Percentiles rank a stretch among this genome's conserved stretches.
Conservation (phyloP, 1,284 basidiomycete species). For the Calocybe gambosa region DNA sequence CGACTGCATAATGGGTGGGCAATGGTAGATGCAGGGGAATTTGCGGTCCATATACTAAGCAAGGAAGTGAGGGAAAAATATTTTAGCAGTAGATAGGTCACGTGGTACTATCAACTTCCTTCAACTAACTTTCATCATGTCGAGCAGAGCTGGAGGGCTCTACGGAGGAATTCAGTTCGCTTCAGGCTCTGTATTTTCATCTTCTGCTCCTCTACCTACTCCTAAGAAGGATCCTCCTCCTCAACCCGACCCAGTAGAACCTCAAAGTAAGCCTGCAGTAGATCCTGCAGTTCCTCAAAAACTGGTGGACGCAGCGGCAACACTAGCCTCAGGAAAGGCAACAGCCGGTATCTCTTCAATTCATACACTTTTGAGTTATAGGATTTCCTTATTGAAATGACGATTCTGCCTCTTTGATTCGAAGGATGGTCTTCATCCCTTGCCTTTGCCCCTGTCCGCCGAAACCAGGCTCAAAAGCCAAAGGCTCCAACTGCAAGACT, state of each 20-base stretch:
- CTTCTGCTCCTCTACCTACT: conserved; percentile 23
- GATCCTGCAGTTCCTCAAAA: conserved; percentile 19
- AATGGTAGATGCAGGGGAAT: conserved; percentile 72
- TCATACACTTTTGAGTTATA: conserved; percentile 32
- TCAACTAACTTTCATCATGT: conserved; percentile 39
- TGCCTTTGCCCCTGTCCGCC: conserved; percentile 74
- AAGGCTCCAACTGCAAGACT: conserved; percentile 46
- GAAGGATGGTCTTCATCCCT: conserved; percentile 83
- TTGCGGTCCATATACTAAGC: conserved; percentile 71
- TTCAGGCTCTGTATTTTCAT: conserved; percentile 45
- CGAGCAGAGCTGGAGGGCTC: conserved; percentile 69
- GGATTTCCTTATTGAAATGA: conserved; percentile 41
- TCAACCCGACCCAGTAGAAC: conserved; percentile 16
- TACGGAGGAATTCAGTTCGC: conserved; percentile 81
- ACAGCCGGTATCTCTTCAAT: conserved; percentile 72
- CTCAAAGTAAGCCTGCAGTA: conserved; percentile 8
- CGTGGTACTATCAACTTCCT: conserved; percentile 7
- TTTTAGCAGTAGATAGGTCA: conserved; percentile 30
- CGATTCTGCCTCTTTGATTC: conserved; percentile 24
- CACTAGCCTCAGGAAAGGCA: conserved; percentile 50
- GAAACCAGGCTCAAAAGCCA: conserved; percentile 46
- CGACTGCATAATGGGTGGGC: conserved; percentile 68
- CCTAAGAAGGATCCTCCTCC: conserved; percentile 10
- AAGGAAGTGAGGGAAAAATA: conserved; percentile 56
- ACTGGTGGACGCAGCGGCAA: conserved; percentile 19